Evolutionary conservation across 345 rosid species (phyloP), one percentile per base, ranked within the genome.

Genomic region (Eucalyptus tenuipes): DNA sequence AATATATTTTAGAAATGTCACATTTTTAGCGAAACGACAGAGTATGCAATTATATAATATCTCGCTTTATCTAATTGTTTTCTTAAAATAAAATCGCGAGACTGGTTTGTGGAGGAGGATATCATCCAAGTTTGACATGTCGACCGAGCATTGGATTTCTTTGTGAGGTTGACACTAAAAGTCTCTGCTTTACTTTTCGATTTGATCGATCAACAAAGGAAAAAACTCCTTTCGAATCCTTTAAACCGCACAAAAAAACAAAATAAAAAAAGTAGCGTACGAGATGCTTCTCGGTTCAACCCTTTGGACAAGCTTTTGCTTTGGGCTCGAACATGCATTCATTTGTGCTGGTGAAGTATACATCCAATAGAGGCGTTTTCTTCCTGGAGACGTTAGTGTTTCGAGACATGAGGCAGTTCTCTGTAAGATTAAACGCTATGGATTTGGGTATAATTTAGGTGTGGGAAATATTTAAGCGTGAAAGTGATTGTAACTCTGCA

Each of bases 391-490:
- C 3, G 6, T 24, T 22, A 4, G 13, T 9, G 1, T 24, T 9
- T 55, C 27, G 22, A 24, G 27, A 55, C 12, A 9, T 20, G 25
- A 53, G 57, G 0, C 20, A 53, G 16, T 0, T 53, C 25, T 53
- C 25, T 8, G 0, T 53, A 22, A 53, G 59, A 53, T 24, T 55
- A 55, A 55, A 55, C 1, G 24, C 29, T 0, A 2, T 55, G 61
- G 0, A 0, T 55, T 55, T 24, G 0, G 61, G 0, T 55, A 5
- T 24, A 22, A 55, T 55, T 55, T 4, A 55, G 0, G 29, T 2
- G 12, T 10, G 0, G 3, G 0, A 55, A 55, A 55, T 24, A 0
- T 4, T 55, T 0, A 12, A 55, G 1, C 0, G 0, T 10, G 2
- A 4, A 1, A 24, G 6, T 55, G 0, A 2, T 55, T 24, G 1